Percentiles rank a stretch among this genome's conserved stretches.
phyloP scores from a whole-genome alignment of 2,329 filamentous ascomycete species.

The Cladobotryum mycophilum region DNA sequence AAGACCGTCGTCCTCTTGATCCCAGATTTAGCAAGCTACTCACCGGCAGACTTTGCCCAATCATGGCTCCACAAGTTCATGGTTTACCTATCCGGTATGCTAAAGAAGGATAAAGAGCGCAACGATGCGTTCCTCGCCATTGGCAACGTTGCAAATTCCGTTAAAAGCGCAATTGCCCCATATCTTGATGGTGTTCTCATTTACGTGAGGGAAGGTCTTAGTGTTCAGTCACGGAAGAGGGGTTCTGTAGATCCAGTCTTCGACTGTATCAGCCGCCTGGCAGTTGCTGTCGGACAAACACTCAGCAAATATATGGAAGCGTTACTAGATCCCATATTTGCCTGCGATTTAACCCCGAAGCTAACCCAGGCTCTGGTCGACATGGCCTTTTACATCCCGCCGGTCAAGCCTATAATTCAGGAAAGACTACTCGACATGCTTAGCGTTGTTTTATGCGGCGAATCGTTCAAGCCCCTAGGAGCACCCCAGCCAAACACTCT shows the following conservation, averaged over 20 bases:
- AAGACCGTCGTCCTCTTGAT: conserved; percentile 88
- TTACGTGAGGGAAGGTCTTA: conserved; percentile 86
- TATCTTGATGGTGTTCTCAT: conserved; percentile 93
- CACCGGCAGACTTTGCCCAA: conserved; percentile 81
- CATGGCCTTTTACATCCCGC: conserved; percentile 98
- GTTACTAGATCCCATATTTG: conserved; percentile 91
- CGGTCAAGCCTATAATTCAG: conserved; percentile 87
- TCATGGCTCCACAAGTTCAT: conserved; percentile 92
- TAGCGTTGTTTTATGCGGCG: conserved; percentile 85
- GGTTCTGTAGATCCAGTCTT: conserved; percentile 76
- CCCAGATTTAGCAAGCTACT: conserved; percentile 86
- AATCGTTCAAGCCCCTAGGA: conserved; percentile 86
- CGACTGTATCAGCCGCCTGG: conserved; percentile 94
- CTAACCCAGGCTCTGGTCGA: conserved; percentile 93
- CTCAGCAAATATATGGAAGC: conserved; percentile 98
- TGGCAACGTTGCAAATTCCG: conserved; percentile 91
- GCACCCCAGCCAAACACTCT: conserved; percentile 80
- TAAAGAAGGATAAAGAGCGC: conserved; percentile 90
- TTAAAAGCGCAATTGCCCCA: conserved; percentile 88
- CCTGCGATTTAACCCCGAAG: conserved; percentile 87
- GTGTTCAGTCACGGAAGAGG: conserved; percentile 64
- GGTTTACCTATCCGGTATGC: conserved; percentile 87
- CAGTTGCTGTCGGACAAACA: conserved; percentile 90
- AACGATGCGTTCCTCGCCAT: conserved; percentile 95
- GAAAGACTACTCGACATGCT: conserved; percentile 91